Percentiles rank a stretch among this genome's conserved stretches.
Evolutionary conservation across 2,329 filamentous ascomycete genomes (phyloP).

Genomic region (Domatiomyces catenatus): DNA sequence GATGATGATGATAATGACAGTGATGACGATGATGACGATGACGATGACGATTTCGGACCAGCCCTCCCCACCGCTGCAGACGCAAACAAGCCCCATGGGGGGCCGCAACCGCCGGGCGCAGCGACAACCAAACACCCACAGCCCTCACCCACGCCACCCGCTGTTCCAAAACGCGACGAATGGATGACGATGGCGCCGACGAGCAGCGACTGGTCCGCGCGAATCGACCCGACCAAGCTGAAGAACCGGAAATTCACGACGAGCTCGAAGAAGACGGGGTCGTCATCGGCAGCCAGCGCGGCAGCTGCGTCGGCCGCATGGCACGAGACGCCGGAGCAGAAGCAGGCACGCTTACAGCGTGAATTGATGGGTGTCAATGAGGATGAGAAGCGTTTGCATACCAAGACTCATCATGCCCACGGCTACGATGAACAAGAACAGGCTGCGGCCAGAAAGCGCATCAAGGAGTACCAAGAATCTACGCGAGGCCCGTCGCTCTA

Average conservation of each 20-base stretch:
- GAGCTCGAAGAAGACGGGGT: conserved; percentile 35
- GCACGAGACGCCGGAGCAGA: conserved; percentile 85
- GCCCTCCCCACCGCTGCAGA: conserved; percentile 22
- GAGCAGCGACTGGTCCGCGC: conserved; percentile 36
- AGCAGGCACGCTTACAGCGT: conserved; percentile 63
- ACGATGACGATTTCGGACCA: conserved; percentile 30
- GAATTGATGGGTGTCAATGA: conserved; percentile 59
- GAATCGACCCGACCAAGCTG: conserved; percentile 70
- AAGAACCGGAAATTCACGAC: conserved; percentile 71
- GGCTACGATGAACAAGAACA: conserved; percentile 20
- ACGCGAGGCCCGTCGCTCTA: conserved; percentile 44
- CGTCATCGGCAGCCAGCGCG: conserved; percentile 24
- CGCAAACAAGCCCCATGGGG: conserved; percentile 8
- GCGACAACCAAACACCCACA: conserved; percentile 14
- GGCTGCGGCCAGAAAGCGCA: conserved; percentile 33
- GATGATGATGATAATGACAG: conserved; percentile 24
- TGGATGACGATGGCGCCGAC: conserved; percentile 66
- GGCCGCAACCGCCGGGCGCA: not conserved
- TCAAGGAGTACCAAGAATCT: conserved; percentile 43
- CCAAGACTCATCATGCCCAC: conserved; percentile 5
- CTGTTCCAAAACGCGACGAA: conserved; percentile 52
- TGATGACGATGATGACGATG: conserved; percentile 21
- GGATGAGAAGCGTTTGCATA: conserved; percentile 4
- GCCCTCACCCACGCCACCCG: conserved; percentile 21
- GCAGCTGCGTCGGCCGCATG: conserved; percentile 57